Evolutionary conservation across 2,329 filamentous ascomycete species (phyloP), one percentile per base, ranked within the genome.

Genomic region (Alternaria postmessia): DNA sequence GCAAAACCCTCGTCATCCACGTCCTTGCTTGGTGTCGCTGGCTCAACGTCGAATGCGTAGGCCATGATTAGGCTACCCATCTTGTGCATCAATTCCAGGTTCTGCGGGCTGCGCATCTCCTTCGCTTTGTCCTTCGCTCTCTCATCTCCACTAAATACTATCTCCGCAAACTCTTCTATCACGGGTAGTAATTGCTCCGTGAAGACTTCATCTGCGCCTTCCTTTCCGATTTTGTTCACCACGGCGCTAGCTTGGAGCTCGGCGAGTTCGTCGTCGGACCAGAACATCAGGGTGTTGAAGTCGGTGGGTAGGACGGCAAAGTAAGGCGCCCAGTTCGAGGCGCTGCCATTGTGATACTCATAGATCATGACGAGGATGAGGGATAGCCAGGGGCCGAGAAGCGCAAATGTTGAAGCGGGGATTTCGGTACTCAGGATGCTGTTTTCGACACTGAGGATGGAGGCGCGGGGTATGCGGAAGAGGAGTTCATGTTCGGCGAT

Each of bases 61-160:
- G 93, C 90, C 93, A 97, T 96, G 67, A 97, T 94, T 16, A 91
- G 88, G 62, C 90, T 94, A 1, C 91, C 93, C 89, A 96, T 94
- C 8, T 88, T 85, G 75, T 96, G 93, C 53, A 91, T 90, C 18
- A 88, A 76, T 16, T 79, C 70, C 4, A 89, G 71, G 12, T 89
- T 78, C 24, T 83, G 77, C n/a, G 80, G 76, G 48, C 83, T 81
- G 11, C 64, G 66, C 56, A 81, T 79, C 56, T 84, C 82, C 41
- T 70, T 71, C 0, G 75, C 74, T 14, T 57, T 64, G 68, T 71
- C 77, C 41, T 67, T 64, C 6, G 74, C 74, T 20, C 62, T 60
- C 30, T 60, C 59, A 66, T 71, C 81, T 5, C 82, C 71, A 61
- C 82, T 66, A 47, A 79, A 77, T 61, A 83, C 78, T 8, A 78